A percentile compares a stretch with the other conserved stretches of the same genome.
phyloP scores from a whole-genome alignment of 208 protist species.

The Trypanosomatidae sp. region DNA sequence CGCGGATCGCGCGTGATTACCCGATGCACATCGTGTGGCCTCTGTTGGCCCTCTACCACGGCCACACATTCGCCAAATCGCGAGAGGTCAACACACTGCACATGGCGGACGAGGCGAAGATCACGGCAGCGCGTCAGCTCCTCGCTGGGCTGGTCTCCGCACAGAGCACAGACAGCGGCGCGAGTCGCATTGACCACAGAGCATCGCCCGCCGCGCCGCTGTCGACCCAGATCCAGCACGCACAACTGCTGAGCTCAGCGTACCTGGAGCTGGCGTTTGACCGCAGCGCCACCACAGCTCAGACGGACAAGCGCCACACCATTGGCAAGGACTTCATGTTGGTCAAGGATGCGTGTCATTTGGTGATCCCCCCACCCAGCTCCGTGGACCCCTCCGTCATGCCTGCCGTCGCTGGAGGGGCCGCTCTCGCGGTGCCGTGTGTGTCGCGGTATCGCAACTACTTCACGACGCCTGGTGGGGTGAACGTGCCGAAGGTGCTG shows the following conservation, averaged over 20 bases:
- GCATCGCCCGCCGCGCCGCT: neutral
- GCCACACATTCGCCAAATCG: constrained; percentile 44
- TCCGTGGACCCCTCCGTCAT: constrained; percentile 16
- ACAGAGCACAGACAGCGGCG: neutral
- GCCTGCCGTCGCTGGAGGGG: neutral
- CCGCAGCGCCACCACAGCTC: constrained; percentile 11
- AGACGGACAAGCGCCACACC: constrained; percentile 16
- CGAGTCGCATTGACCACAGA: neutral
- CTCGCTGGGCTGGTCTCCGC: constrained; percentile 7
- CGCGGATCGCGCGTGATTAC: constrained; percentile 47
- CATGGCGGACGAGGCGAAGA: constrained; percentile 24
- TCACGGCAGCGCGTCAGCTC: constrained; percentile 16
- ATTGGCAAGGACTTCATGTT: constrained; percentile 46
- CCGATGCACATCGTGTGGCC: constrained; percentile 69
- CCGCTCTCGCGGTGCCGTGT: constrained; percentile 6
- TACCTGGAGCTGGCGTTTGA: constrained; percentile 85
- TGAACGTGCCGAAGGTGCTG: constrained; percentile 95
- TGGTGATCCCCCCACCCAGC: constrained; percentile 49
- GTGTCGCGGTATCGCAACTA: constrained; percentile 55
- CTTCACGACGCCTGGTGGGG: constrained; percentile 90
- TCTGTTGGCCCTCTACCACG: constrained; percentile 71
- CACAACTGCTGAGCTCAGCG: constrained; percentile 56
- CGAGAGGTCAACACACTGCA: constrained; percentile 21
- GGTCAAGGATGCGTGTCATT: constrained; percentile 27
- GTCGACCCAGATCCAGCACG: constrained; percentile 34